Percentiles rank a stretch among this genome's conserved stretches.
Evolutionary conservation across 306 rosid genomes (phyloP).

Genomic region (Dalbergia cochinchinensis): DNA sequence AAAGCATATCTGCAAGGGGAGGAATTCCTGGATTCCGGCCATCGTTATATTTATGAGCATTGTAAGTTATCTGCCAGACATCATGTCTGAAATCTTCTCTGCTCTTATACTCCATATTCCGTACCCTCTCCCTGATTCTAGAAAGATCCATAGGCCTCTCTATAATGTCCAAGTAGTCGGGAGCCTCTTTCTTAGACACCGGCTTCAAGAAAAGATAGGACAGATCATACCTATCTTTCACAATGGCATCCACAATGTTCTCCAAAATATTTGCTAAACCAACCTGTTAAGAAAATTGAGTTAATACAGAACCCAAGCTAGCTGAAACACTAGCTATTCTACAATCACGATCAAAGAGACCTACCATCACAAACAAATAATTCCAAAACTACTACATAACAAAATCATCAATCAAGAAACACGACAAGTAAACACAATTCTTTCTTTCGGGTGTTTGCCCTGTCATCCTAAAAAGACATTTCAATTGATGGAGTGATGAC

Average conservation of each 20-base stretch:
- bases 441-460: background rate
- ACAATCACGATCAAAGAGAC: background rate
- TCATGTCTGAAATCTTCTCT: constrained; percentile 91
- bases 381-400: background rate
- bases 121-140: constrained; percentile 79
- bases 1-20: constrained; percentile 90
- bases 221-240: constrained; percentile 72
- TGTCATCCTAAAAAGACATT: background rate
- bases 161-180: constrained; percentile 83
- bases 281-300: constrained; percentile 59
- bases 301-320: constrained; percentile 31
- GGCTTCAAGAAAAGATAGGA: constrained; percentile 84
- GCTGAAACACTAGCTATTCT: constrained; percentile 1
- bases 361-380: constrained; percentile 14
- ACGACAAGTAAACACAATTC: background rate
- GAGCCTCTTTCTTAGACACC: constrained; percentile 91
- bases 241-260: constrained; percentile 73
- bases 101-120: constrained; percentile 90
- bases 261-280: constrained; percentile 98
- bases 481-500: background rate
- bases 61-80: constrained; percentile 81
- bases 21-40: constrained; percentile 94
- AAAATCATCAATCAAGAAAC: background rate
- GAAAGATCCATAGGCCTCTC: constrained; percentile 94
- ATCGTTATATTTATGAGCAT: constrained; percentile 86